Evolutionary conservation across 2,329 filamentous ascomycete genomes (phyloP).

Genomic region (Aspergillus tanneri): DNA sequence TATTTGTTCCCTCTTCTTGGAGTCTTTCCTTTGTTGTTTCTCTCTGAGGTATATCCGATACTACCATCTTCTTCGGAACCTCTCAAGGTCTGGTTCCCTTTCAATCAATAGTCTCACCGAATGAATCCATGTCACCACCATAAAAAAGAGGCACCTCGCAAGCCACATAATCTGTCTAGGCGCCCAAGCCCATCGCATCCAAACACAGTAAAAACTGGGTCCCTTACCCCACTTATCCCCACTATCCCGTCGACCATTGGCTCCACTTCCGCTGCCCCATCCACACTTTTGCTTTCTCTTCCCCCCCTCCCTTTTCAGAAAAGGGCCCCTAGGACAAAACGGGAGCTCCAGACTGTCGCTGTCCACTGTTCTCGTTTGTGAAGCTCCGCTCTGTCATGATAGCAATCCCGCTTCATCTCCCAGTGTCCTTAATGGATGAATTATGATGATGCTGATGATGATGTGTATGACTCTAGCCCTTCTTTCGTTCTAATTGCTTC

Average conservation of each 20-base stretch:
- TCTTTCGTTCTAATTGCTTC: neutral
- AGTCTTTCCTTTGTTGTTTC: neutral
- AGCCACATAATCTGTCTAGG: conserved; percentile 13
- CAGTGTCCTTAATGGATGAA: neutral
- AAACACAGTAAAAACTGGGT: conserved; percentile 9
- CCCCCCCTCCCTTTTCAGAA: conserved; percentile 9
- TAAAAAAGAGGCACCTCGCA: neutral
- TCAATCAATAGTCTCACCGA: too few relatives aligned
- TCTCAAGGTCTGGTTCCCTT: too few relatives aligned
- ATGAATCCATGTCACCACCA: too few relatives aligned
- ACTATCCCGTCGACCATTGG: conserved; percentile 13
- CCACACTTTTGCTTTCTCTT: conserved; percentile 6
- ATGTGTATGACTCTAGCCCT: neutral
- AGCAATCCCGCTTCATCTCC: conserved; percentile 10
- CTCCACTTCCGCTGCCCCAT: conserved; percentile 22
- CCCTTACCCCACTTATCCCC: neutral
- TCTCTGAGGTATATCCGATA: neutral
- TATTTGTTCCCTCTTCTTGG: neutral
- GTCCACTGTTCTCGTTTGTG: conserved; percentile 17
- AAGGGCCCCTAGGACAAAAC: conserved; percentile 13
- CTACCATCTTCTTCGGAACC: too few relatives aligned
- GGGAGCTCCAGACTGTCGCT: conserved; percentile 13
- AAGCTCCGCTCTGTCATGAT: conserved; percentile 23
- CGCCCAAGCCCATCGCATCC: conserved; percentile 16
- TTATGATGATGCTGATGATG: neutral